Evolutionary conservation across 2,329 filamentous ascomycete species (phyloP).

Genomic region (Trichoderma koningiopsis): DNA sequence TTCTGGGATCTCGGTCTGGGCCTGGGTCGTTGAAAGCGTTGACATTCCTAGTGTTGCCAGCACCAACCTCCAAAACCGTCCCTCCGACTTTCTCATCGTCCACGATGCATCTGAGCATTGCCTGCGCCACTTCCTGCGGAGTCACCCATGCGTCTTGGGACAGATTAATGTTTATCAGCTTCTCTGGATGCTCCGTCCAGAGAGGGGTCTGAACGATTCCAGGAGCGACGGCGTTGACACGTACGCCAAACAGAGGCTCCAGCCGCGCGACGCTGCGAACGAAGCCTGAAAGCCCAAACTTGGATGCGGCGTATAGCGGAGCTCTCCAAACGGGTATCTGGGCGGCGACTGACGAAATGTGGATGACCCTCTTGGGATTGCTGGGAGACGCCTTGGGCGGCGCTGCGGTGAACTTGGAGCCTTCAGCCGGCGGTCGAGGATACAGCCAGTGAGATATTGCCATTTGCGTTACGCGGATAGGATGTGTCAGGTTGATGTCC

Average conservation of each 20-base stretch:
- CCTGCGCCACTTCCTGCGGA: slow-evolving; percentile 38
- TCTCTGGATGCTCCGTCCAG: slow-evolving; percentile 38
- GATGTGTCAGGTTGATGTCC: slow-evolving; percentile 43
- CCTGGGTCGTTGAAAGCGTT: slow-evolving; percentile 13
- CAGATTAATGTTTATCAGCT: slow-evolving; percentile 33
- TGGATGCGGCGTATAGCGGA: slow-evolving; percentile 43
- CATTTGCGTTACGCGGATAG: slow-evolving; percentile 43
- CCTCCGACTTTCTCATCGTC: slow-evolving; percentile 35
- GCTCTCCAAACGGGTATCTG: slow-evolving; percentile 35
- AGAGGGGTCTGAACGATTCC: slow-evolving; percentile 37
- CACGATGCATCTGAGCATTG: slow-evolving; percentile 36
- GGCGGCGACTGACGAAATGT: slow-evolving; percentile 30
- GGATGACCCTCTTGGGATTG: slow-evolving; percentile 22
- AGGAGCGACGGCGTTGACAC: slow-evolving; percentile 39
- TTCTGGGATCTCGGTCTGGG: slow-evolving; percentile 8
- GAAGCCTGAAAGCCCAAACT: slow-evolving; percentile 43
- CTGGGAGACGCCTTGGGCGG: slow-evolving; percentile 17
- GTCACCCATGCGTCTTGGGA: slow-evolving; percentile 35
- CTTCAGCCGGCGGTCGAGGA: slow-evolving; percentile 25
- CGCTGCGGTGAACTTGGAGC: slow-evolving; percentile 1
- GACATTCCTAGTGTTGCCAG: slow-evolving; percentile 16
- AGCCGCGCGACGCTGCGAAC: slow-evolving; percentile 37
- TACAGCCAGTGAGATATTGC: slow-evolving; percentile 43
- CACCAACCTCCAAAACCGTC: slow-evolving; percentile 38
- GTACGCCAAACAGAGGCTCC: slow-evolving; percentile 38